Conservation (phyloP, 2,329 filamentous ascomycete species). For the Botrytis galanthina region DNA sequence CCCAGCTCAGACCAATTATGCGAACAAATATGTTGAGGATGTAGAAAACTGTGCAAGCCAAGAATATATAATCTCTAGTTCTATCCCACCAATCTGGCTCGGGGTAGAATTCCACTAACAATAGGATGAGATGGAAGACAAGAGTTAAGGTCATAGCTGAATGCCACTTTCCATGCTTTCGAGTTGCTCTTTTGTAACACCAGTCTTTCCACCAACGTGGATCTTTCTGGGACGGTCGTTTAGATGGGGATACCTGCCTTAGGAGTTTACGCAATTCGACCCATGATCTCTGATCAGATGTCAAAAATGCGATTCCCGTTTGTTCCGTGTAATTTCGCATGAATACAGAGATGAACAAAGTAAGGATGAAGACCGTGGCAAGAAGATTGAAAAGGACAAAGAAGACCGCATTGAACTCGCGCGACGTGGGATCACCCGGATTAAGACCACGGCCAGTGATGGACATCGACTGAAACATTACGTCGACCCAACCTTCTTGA, state of each 20-base stretch:
- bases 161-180: conserved; percentile 93
- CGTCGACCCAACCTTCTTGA: conserved; percentile 95
- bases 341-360: conserved; percentile 96
- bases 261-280: conserved; percentile 89
- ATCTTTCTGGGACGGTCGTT: conserved; percentile 77
- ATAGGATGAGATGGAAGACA: conserved; percentile 75
- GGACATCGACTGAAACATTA: conserved; percentile 79
- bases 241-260: conserved; percentile 90
- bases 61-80: conserved; percentile 72
- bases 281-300: conserved; percentile 94
- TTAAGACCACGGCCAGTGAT: conserved; percentile 77
- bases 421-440: conserved; percentile 64
- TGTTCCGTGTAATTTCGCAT: conserved; percentile 99
- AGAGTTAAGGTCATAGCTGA: conserved; percentile 75
- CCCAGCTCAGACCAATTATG: conserved; percentile 86
- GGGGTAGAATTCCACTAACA: conserved; percentile 82
- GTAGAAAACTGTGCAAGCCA: conserved; percentile 79
- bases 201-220: conserved; percentile 80
- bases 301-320: conserved; percentile 93
- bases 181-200: conserved; percentile 92
- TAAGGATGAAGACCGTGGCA: conserved; percentile 93
- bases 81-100: conserved; percentile 70
- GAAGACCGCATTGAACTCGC: conserved; percentile 84
- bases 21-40: conserved; percentile 79
- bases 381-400: conserved; percentile 96